Evolutionary conservation across 495 filamentous ascomycete genomes (phyloP), one percentile per base, ranked within the genome.

Genomic region (Parathielavia appendiculata): DNA sequence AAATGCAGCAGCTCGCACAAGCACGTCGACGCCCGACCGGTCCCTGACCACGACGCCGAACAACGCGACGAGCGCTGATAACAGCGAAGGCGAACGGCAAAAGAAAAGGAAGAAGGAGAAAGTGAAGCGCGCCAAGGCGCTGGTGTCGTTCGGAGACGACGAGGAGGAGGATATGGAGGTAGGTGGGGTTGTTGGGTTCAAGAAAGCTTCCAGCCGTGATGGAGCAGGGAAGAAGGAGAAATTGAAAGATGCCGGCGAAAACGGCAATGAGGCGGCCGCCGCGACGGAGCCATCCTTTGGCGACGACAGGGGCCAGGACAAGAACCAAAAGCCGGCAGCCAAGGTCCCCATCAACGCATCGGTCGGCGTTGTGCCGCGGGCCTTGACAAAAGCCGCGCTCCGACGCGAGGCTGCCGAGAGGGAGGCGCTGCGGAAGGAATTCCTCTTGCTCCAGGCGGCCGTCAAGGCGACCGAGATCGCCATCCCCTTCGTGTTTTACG

Each of bases 401-500:
- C 79, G 87, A 41, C 80, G 86, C 14, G 93, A 97, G 63, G 88
- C 90, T 10, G 83, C 88, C 56, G 85, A 90, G 56, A 80, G 90
- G 51, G 93, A 98, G 60, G 75, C 83, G 40, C 72, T 96, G 43
- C 85, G 92, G 11, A 90, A 89, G 59, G 89, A 97, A 64, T 98
- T 96, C 63, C 60, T 95, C 34, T 72, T 73, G 10, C 80, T 92
- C 66, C 93, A 97, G 70, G 89, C 95, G 48, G 83, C 85, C 2
- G 86, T 97, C 56, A 96, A 95, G 74, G 83, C 83, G 36, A 90
- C 91, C 23, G 91, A 96, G 66, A 90, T 98, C 20, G 76, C 86
- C 41, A 89, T 98, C 4, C 93, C 93, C 0, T 98, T 98, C 72
- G 90, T 97, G 22, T 97, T 98, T 67, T 97, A 96, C 72, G 95